Evolutionary conservation across 2,329 filamentous ascomycete species (phyloP).

Genomic region (Exserohilum turcica): DNA sequence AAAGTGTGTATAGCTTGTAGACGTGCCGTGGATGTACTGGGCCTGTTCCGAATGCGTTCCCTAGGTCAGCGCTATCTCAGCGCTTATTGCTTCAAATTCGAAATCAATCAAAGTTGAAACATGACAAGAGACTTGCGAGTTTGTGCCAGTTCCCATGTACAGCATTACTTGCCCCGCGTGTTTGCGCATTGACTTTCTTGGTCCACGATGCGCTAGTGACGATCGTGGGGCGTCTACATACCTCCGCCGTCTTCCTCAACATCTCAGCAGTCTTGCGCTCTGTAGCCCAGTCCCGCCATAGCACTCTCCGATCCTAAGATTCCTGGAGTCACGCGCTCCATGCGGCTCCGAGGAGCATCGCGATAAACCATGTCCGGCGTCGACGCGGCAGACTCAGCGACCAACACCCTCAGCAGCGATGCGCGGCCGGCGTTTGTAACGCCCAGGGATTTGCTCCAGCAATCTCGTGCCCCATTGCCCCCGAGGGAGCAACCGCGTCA

Average conservation of each 20-base stretch:
- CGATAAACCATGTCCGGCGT: slow-evolving; percentile 47
- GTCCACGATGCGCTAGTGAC: slow-evolving; percentile 15
- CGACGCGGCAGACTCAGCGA: slow-evolving; percentile 38
- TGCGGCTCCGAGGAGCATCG: slow-evolving; percentile 45
- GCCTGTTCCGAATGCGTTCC: slow-evolving; percentile 5
- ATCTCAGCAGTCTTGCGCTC: slow-evolving; percentile 15
- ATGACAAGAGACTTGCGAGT: not conserved
- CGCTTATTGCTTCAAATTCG: not conserved
- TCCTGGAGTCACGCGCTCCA: slow-evolving; percentile 27
- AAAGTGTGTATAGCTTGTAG: slow-evolving; percentile 19
- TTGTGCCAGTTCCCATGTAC: slow-evolving; percentile 2
- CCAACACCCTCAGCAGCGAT: slow-evolving; percentile 22
- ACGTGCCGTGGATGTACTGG: slow-evolving; percentile 2
- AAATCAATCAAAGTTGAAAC: slow-evolving; percentile 1
- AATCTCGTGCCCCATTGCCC: slow-evolving; percentile 30
- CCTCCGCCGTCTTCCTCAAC: slow-evolving; percentile 15
- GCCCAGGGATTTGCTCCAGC: slow-evolving; percentile 24
- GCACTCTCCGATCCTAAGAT: slow-evolving; percentile 8
- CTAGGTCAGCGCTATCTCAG: slow-evolving; percentile 8
- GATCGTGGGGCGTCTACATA: slow-evolving; percentile 17
- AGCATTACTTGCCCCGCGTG: slow-evolving; percentile 11
- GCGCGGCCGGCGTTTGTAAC: slow-evolving; percentile 32
- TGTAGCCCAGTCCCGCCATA: slow-evolving; percentile 11
- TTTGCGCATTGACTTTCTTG: slow-evolving; percentile 15
- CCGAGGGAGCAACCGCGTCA: slow-evolving; percentile 34